phyloP scores from a whole-genome alignment of 202 grass and related monocot species.

The Alloteropsis angusta region DNA sequence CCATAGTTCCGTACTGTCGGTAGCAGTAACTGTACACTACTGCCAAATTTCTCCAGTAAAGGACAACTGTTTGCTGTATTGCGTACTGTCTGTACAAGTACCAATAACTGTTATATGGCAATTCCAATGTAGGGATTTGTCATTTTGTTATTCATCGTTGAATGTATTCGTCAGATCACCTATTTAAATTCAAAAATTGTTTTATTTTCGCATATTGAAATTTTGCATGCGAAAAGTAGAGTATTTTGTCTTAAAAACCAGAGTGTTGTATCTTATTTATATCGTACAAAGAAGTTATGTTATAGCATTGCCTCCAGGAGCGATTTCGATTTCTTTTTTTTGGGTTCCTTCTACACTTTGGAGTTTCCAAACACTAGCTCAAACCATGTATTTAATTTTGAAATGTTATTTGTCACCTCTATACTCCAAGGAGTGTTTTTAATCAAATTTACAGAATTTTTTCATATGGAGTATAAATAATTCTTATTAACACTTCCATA shows the following conservation, averaged over 20 bases:
- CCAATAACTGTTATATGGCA: background rate
- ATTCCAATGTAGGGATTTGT: background rate
- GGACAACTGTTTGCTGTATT: background rate
- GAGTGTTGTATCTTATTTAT: background rate
- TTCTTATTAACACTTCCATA: background rate
- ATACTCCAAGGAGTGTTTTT: background rate
- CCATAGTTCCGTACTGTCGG: background rate
- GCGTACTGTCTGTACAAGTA: background rate
- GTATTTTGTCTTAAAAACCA: background rate
- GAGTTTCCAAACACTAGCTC: background rate
- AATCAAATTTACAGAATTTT: background rate
- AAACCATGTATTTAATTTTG: background rate
- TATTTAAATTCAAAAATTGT: background rate
- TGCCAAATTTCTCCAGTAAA: background rate
- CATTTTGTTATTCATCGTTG: background rate
- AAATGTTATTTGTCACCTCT: background rate
- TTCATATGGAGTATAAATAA: background rate
- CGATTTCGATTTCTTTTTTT: background rate
- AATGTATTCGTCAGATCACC: background rate
- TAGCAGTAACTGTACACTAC: background rate
- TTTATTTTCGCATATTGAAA: background rate
- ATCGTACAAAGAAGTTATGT: background rate
- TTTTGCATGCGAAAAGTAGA: background rate
- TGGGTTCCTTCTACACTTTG: background rate
- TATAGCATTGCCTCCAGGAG: background rate